Conservation (phyloP, 2,329 filamentous ascomycete species). For the Cryphonectria parasitica region DNA sequence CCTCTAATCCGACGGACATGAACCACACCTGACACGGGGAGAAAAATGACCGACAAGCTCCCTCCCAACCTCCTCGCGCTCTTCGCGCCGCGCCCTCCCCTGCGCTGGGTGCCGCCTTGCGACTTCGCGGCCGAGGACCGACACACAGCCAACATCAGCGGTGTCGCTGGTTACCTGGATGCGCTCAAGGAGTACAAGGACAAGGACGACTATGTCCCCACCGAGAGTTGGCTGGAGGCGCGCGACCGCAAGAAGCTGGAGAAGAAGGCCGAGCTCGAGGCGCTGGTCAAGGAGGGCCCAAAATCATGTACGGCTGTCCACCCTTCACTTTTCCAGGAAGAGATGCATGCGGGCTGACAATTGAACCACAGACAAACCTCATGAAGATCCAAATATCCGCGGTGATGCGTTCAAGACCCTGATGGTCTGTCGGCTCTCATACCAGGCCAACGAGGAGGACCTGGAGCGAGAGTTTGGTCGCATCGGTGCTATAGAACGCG, state of each 20-base stretch:
- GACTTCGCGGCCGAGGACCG: slow-evolving; percentile 85
- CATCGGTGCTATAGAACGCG: slow-evolving; percentile 91
- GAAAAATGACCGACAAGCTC: slow-evolving; percentile 90
- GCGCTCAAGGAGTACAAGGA: slow-evolving; percentile 78
- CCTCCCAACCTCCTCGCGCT: slow-evolving; percentile 90
- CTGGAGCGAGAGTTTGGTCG: slow-evolving; percentile 91
- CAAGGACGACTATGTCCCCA: slow-evolving; percentile 75
- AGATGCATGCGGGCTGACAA: slow-evolving; percentile 27
- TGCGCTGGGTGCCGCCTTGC: slow-evolving; percentile 83
- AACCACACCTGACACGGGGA: slow-evolving; percentile 67
- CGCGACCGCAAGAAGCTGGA: slow-evolving; percentile 84
- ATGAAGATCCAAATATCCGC: slow-evolving; percentile 83
- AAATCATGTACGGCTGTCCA: slow-evolving; percentile 58
- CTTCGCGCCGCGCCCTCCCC: slow-evolving; percentile 89
- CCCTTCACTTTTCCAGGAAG: background rate
- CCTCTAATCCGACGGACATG: slow-evolving; percentile 2
- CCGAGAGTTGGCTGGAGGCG: slow-evolving; percentile 90
- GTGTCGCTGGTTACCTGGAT: slow-evolving; percentile 75
- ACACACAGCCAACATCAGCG: slow-evolving; percentile 72
- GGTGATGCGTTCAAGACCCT: slow-evolving; percentile 95
- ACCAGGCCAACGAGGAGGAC: slow-evolving; percentile 86
- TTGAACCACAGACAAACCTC: slow-evolving; percentile 69
- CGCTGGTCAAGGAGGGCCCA: slow-evolving; percentile 65
- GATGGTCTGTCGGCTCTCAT: slow-evolving; percentile 88
- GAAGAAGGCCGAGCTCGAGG: slow-evolving; percentile 71